Base-by-base conservation (phyloP, 139 green algal species). In the Micractinium sp. region DNA sequence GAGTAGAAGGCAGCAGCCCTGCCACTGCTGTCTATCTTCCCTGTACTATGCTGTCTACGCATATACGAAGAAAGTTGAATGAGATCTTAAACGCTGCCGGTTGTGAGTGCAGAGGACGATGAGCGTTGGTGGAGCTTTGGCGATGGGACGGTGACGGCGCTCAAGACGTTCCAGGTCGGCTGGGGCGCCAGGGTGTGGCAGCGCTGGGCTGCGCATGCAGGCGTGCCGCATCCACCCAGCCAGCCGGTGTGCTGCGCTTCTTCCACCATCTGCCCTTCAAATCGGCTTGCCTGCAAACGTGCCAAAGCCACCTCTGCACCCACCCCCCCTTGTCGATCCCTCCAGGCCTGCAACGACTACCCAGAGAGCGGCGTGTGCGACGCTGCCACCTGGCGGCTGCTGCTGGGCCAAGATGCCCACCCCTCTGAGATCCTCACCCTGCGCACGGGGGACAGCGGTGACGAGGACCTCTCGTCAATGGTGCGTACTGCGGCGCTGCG, bases 311-410 rank as follows among this genome's bases (percentile, higher is more conserved):
- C 27, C 23, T 1, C n/a, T 75, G 67, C 27, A 33, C 23, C 63
- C 61, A 53, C 71, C 41, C 41, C 39, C 33, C 9, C 35, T 38
- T 33, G 12, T 19, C 92, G 1, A 56, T 18, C 93, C 36, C 56
- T 96, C 85, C 94, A 98, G 92, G 96, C 95, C 2, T 94, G 92
- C 53, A 92, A 89, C 29, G 89, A 91, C 0, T 81, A 97, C 20
- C 89, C 95, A 1, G 95, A 98, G 87, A 97, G 93, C 41, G 95
- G 95, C 71, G 94, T 97, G 36, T 90, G 79, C 38, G 93, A 96
- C 78, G 92, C 88, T 31, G 85, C 73, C 56, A 97, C 92, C 19
- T 98, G 96, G 96, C 77, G 81, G 39, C 84, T 88, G 29, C 91
- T 98, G 85, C 87, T 97, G 81, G 95, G 95, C 31, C 14, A 56